Percentiles rank a stretch among this genome's conserved stretches.
phyloP scores from a whole-genome alignment of 2,329 filamentous ascomycete genomes.

The Drechslera avenae region DNA sequence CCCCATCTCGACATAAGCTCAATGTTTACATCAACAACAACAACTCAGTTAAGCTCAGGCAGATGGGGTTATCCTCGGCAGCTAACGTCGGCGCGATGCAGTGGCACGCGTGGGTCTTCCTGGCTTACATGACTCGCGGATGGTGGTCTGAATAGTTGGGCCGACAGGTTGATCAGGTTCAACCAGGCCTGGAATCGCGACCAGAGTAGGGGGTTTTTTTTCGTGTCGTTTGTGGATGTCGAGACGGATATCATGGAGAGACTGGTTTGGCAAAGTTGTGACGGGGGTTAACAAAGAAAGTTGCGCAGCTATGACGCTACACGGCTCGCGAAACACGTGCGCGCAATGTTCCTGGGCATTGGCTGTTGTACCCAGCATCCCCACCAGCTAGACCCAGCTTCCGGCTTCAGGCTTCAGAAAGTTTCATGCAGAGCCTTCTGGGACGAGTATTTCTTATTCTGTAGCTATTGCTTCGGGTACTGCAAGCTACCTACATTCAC shows the following conservation, averaged over 20 bases:
- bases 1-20: neutral
- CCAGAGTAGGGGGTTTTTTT: too few relatives aligned
- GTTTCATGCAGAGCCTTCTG: slow-evolving; percentile 17
- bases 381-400: slow-evolving; percentile 10
- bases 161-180: too few relatives aligned
- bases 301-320: slow-evolving; percentile 13
- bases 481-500: slow-evolving; percentile 2
- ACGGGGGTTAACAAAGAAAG: slow-evolving; percentile 2
- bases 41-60: neutral
- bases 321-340: slow-evolving; percentile 14
- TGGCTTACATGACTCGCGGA: slow-evolving; percentile 10
- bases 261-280: too few relatives aligned
- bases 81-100: slow-evolving; percentile 11
- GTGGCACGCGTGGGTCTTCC: slow-evolving; percentile 8
- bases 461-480: slow-evolving; percentile 9
- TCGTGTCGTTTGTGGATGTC: too few relatives aligned
- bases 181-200: too few relatives aligned
- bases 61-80: neutral
- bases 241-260: too few relatives aligned
- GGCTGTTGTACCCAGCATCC: slow-evolving; percentile 6
- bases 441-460: slow-evolving; percentile 1
- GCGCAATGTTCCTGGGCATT: slow-evolving; percentile 14
- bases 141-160: too few relatives aligned
- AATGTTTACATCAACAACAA: neutral
- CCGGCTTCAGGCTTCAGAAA: neutral